Conservation (phyloP, 805 yeast species). For the Teunomyces barrocoloradensis region DNA sequence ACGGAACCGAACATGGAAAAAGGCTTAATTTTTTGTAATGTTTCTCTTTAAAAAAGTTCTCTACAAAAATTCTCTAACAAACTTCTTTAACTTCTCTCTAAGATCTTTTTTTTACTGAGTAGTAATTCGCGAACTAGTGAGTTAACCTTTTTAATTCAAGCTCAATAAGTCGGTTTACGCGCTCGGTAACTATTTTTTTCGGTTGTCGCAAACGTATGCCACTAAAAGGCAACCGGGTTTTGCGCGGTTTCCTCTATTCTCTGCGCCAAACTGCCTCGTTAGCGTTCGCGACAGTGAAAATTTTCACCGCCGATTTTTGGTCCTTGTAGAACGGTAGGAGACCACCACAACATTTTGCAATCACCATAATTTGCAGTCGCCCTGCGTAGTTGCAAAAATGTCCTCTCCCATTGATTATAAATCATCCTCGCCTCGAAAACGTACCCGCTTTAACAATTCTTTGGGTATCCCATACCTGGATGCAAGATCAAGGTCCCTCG, state of each 20-base stretch:
- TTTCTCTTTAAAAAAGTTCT: too few species aligned
- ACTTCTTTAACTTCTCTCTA: too few species aligned
- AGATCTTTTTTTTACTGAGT: too few species aligned
- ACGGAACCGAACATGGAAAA: too few species aligned
- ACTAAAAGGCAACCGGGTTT: not conserved
- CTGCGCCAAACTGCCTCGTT: not conserved
- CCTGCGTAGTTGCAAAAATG: not conserved
- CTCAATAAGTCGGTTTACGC: not conserved
- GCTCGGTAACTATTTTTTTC: not conserved
- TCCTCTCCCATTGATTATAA: not conserved
- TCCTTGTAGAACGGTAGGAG: conserved; percentile 4
- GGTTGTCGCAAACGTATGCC: not conserved
- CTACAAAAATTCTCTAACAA: too few species aligned
- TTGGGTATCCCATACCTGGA: conserved; percentile 3
- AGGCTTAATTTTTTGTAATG: too few species aligned
- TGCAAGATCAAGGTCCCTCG: not conserved
- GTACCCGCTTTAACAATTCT: not conserved
- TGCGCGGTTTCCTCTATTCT: not conserved
- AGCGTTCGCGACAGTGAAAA: conserved; percentile 1
- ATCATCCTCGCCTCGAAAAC: not conserved
- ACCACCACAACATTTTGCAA: conserved; percentile 2
- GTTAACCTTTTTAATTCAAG: too few species aligned
- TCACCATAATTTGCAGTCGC: not conserved
- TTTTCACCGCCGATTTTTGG: not conserved
- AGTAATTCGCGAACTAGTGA: too few species aligned